These are phyloP conservation scores for Knoxdaviesia capensis DNA, from an alignment of 2,329 filamentous ascomycete genomes.

Conservation along the genomic window DNA sequence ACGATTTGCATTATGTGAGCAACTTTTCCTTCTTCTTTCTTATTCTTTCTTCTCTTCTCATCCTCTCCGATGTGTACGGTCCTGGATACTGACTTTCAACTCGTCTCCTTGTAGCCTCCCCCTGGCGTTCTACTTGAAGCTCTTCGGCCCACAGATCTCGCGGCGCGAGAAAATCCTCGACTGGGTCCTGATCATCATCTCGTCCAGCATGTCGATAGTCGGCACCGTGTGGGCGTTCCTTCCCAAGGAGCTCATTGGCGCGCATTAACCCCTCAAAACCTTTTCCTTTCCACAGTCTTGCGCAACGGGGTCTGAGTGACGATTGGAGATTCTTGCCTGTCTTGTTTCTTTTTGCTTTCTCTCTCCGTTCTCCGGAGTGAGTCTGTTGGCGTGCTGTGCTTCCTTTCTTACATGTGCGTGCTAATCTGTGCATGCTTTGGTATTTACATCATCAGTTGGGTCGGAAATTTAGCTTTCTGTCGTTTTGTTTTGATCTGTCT, in stretches of 20 bases:
- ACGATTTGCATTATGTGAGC: slow-evolving; percentile 70
- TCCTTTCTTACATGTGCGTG: no score
- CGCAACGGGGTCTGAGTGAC: no score
- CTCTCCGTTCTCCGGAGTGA: no score
- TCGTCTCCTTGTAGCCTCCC: slow-evolving; percentile 31
- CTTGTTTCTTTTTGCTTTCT: no score
- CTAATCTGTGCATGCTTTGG: no score
- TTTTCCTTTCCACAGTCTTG: no score
- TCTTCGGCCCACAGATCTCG: slow-evolving; percentile 58
- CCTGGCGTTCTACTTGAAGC: slow-evolving; percentile 71
- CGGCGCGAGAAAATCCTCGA: slow-evolving; percentile 41
- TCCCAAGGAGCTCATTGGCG: slow-evolving; percentile 53
- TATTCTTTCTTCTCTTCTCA: not conserved
- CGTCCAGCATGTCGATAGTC: slow-evolving; percentile 46
- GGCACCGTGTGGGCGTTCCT: slow-evolving; percentile 81
- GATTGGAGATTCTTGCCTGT: no score
- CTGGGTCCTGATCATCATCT: slow-evolving; percentile 49
- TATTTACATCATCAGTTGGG: no score
- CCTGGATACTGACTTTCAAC: not conserved
- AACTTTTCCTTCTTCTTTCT: not conserved
- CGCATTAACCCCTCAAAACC: no score
- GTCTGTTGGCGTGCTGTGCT: no score
- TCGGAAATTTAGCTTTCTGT: no score
- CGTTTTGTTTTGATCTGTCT: no score
- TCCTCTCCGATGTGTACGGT: not conserved